phyloP scores from a whole-genome alignment of 371 early-diverging fungal species.

The Apophysomyces variabilis region DNA sequence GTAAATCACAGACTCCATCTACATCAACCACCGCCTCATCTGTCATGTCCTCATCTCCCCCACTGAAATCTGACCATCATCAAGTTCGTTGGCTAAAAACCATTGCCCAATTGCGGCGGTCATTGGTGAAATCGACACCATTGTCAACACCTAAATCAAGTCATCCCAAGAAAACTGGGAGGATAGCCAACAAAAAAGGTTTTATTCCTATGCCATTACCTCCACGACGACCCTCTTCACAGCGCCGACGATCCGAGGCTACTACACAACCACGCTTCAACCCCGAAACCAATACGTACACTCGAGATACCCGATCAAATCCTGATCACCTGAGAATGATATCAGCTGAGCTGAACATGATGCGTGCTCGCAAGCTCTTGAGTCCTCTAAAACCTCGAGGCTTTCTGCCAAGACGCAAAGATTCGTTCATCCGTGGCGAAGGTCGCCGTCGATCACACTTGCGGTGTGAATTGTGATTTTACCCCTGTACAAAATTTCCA shows the following conservation, averaged over 20 bases:
- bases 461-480: conserved; percentile 17
- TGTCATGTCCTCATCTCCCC: conserved; percentile 48
- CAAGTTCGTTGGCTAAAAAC: conserved; percentile 31
- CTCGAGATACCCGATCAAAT: conserved; percentile 64
- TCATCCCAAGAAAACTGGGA: conserved; percentile 8
- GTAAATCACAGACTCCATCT: conserved; percentile 32
- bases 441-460: conserved; percentile 36
- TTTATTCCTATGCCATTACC: conserved; percentile 55
- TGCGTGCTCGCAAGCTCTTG: conserved; percentile 56
- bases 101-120: conserved; percentile 31
- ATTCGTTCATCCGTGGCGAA: conserved; percentile 46
- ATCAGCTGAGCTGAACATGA: conserved; percentile 64
- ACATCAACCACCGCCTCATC: conserved; percentile 42
- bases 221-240: conserved; percentile 35
- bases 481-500: conserved; percentile 1
- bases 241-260: conserved; percentile 52
- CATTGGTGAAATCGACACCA: conserved; percentile 25
- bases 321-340: conserved; percentile 67
- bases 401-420: conserved; percentile 60
- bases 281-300: conserved; percentile 54
- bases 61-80: conserved; percentile 24
- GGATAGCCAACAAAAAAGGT: conserved; percentile 18
- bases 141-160: background rate
- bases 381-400: conserved; percentile 65
- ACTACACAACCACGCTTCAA: conserved; percentile 57